Evolutionary conservation across 768 basidiomycete species (phyloP), one percentile per base, ranked within the genome.

Genomic region (Collybia mongolica): DNA sequence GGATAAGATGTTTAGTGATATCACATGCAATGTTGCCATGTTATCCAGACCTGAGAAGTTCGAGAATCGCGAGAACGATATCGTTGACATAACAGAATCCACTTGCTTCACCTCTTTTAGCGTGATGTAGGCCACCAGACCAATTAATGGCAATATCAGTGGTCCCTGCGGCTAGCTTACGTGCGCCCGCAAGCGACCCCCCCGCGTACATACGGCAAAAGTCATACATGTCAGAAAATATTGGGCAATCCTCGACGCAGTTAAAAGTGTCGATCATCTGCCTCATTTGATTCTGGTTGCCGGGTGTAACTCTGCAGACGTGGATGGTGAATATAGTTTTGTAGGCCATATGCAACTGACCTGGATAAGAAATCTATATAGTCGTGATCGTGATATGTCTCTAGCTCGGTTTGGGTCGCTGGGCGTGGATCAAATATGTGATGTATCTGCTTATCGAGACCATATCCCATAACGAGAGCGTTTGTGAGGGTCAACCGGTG

Each of bases 21-120:
- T 32, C 19, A n/a, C 9, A 46, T 4, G 28, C 1, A 48, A 23
- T 19, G 24, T 11, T 39, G 26, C 19, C 22, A 65, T 69, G 54
- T 37, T 15, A 29, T 17, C 28, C 54, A 26, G 55, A 91, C 92
- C 91, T 79, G 2, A 98, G 76, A 26, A 99, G 76, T 61, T 99
- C 96, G 15, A 98, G 72, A 43, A 99, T 97, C 0, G 87, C 93
- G 0, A 99, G 76, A 1, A 98, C 95, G 36, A 96, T 94, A 63
- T 98, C 95, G 65, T 99, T 99, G 18, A 98, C 82, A 65, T 98
- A 99, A 69, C 96, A 99, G 66, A 99, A 99, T 1, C 96, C 96
- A 61, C 94, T 98, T 6, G 97, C 95, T 71, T 98, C 96, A 0
- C 92, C 90, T 54, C 95, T 88, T 73, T 98, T 98, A 2, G 96